Percentiles rank a stretch among this genome's conserved stretches.
phyloP scores from a whole-genome alignment of 169 alveolate genomes.

The Cryptosporidium tyzzeri region DNA sequence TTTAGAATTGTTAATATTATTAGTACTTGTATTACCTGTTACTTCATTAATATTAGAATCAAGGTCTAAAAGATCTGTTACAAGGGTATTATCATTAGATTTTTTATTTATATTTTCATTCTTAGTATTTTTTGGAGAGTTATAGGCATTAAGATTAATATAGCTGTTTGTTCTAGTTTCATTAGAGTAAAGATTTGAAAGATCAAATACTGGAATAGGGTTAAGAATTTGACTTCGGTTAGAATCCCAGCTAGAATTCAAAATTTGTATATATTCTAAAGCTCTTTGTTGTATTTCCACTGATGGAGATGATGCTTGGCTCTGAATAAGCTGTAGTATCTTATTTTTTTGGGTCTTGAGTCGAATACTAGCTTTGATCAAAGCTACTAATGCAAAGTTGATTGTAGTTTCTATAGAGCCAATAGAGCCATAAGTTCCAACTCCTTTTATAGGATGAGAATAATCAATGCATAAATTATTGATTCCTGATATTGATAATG shows the following conservation, averaged over 20 bases:
- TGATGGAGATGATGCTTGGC: slow-evolving; percentile 11
- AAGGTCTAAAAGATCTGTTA: slow-evolving; percentile 58
- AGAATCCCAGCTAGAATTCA: slow-evolving; percentile 60
- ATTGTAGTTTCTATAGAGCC: slow-evolving; percentile 39
- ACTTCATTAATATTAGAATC: slow-evolving; percentile 17
- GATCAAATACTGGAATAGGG: slow-evolving; percentile 49
- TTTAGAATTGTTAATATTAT: background rate
- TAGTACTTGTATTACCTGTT: background rate
- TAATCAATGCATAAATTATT: slow-evolving; percentile 32
- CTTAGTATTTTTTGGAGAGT: background rate
- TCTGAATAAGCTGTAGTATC: slow-evolving; percentile 17
- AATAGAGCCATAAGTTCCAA: slow-evolving; percentile 28
- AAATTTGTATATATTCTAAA: slow-evolving; percentile 37
- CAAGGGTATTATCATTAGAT: background rate
- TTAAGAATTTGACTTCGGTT: slow-evolving; percentile 49
- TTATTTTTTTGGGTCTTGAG: slow-evolving; percentile 19
- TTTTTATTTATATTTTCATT: background rate
- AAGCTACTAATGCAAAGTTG: slow-evolving; percentile 40
- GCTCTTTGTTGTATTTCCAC: slow-evolving; percentile 65
- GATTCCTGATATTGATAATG: slow-evolving; percentile 2
- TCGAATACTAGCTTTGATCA: slow-evolving; percentile 28
- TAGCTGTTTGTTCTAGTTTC: slow-evolving; percentile 61
- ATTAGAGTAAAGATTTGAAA: slow-evolving; percentile 23
- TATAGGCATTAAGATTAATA: background rate
- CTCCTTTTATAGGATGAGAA: slow-evolving; percentile 36